phyloP scores from a whole-genome alignment of 2,329 filamentous ascomycete species.

The Pseudogymnoascus verrucosus region DNA sequence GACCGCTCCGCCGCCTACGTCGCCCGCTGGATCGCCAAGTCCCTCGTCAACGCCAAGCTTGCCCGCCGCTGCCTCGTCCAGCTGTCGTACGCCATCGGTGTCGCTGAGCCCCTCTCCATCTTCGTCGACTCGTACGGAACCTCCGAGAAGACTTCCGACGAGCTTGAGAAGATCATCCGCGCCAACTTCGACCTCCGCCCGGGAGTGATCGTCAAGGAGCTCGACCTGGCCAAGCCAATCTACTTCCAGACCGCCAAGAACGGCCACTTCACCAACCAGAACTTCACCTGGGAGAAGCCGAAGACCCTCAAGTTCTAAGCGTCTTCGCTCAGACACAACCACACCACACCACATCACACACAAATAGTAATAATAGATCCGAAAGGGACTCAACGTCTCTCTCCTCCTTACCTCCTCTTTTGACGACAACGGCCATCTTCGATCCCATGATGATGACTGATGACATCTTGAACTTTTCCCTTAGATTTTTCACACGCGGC shows the following conservation, averaged over 20 bases:
- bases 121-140: constrained; percentile 98
- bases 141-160: constrained; percentile 76
- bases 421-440: constrained; percentile 1
- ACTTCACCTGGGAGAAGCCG: constrained; percentile 97
- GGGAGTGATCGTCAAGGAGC: constrained; percentile 96
- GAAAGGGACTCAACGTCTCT: constrained; percentile 28
- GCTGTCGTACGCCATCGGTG: constrained; percentile 98
- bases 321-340: constrained; percentile 15
- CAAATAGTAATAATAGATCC: constrained; percentile 12
- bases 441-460: neutral
- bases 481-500: constrained; percentile 24
- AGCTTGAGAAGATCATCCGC: constrained; percentile 90
- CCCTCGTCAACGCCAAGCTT: constrained; percentile 79
- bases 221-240: constrained; percentile 91
- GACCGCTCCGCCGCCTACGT: constrained; percentile 97
- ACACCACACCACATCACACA: constrained; percentile 10
- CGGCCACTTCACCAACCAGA: constrained; percentile 98
- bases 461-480: constrained; percentile 13
- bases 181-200: constrained; percentile 97
- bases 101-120: constrained; percentile 94
- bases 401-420: constrained; percentile 10
- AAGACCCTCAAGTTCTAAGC: constrained; percentile 86
- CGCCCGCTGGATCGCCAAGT: constrained; percentile 98
- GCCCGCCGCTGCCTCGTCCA: constrained; percentile 91
- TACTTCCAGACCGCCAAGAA: constrained; percentile 99